Conservation (phyloP, 2,329 filamentous ascomycete species). For the Fusarium euwallaceae region DNA sequence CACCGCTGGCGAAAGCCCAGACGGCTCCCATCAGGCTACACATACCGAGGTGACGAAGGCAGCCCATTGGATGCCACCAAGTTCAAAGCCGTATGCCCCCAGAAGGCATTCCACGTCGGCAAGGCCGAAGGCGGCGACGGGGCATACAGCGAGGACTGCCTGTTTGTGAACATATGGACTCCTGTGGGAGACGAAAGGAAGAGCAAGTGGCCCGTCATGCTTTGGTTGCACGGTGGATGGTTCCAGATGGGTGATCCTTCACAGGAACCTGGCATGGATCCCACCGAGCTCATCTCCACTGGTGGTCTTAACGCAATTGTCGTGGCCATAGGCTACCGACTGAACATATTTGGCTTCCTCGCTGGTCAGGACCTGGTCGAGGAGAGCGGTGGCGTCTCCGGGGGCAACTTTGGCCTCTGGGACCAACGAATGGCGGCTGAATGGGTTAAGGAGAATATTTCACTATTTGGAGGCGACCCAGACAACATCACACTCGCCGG, state of each 20-base stretch:
- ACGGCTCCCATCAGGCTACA: constrained; percentile 46
- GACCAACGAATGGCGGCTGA: constrained; percentile 64
- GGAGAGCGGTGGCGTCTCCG: constrained; percentile 41
- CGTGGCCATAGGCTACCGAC: constrained; percentile 60
- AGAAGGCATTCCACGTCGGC: constrained; percentile 49
- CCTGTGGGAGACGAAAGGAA: constrained; percentile 45
- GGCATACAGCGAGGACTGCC: constrained; percentile 58
- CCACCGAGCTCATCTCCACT: constrained; percentile 56
- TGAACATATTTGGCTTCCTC: constrained; percentile 63
- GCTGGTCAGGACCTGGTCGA: constrained; percentile 54
- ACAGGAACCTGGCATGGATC: constrained; percentile 57
- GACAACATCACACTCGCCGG: constrained; percentile 59
- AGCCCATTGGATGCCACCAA: constrained; percentile 53
- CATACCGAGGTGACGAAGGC: constrained; percentile 43
- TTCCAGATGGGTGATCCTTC: constrained; percentile 60
- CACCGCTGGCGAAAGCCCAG: constrained; percentile 55
- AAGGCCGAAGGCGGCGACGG: constrained; percentile 45
- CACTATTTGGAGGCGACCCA: constrained; percentile 59
- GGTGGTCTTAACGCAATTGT: constrained; percentile 55
- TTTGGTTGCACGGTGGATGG: constrained; percentile 60
- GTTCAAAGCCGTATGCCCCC: constrained; percentile 56
- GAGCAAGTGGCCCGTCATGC: constrained; percentile 49
- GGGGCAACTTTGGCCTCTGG: constrained; percentile 57
- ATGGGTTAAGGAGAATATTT: constrained; percentile 64
- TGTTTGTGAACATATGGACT: constrained; percentile 62